phyloP scores from a whole-genome alignment of 495 filamentous ascomycete genomes.

The Jackrogersella multiformis region DNA sequence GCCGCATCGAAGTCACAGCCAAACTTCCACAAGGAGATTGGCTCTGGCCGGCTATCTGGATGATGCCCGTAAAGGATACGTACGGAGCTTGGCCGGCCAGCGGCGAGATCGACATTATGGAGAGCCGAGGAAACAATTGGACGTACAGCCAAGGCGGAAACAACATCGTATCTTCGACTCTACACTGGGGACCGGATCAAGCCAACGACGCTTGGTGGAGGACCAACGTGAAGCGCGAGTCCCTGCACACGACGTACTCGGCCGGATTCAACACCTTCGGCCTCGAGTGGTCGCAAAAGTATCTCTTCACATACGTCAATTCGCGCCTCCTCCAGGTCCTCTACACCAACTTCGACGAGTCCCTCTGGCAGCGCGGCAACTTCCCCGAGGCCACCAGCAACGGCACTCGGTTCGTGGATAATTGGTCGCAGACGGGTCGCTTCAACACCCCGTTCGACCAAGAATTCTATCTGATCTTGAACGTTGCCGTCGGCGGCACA shows the following conservation, averaged over 20 bases:
- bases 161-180: conserved; percentile 80
- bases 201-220: conserved; percentile 76
- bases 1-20: conserved; percentile 81
- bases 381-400: conserved; percentile 76
- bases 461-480: conserved; percentile 81
- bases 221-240: conserved; percentile 76
- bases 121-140: conserved; percentile 82
- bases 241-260: conserved; percentile 81
- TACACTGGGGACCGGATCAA: conserved; percentile 80
- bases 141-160: conserved; percentile 78
- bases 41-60: conserved; percentile 94
- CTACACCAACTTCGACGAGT: conserved; percentile 77
- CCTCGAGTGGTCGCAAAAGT: conserved; percentile 87
- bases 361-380: conserved; percentile 76
- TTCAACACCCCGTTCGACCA: conserved; percentile 81
- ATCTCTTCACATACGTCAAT: conserved; percentile 87
- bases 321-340: conserved; percentile 79
- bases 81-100: conserved; percentile 83
- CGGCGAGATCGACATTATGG: conserved; percentile 87
- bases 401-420: conserved; percentile 71
- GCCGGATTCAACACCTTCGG: conserved; percentile 75
- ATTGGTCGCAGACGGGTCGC: conserved; percentile 72
- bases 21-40: conserved; percentile 80
- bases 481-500: conserved; percentile 82
- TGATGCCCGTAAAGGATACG: conserved; percentile 76